Conservation (phyloP, 192 early-diverging fungal genomes). For the Rhizophagus prolifer region DNA sequence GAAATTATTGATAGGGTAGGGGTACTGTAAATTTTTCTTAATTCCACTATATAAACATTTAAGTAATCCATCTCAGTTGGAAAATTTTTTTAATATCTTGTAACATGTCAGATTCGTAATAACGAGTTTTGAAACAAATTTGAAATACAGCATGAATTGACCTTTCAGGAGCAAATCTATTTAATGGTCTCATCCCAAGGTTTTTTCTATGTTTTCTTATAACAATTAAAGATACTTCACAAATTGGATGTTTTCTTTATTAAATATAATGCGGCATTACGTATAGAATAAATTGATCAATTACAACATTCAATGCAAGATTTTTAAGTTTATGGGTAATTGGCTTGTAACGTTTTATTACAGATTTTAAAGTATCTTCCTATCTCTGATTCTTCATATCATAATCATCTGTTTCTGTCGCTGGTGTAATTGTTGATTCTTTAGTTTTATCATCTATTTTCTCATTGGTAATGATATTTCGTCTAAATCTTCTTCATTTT, state of each 20-base stretch:
- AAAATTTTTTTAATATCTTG: slow-evolving; percentile 7
- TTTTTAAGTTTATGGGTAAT: slow-evolving; percentile 52
- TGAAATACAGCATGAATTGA: slow-evolving; percentile 42
- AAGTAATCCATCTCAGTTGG: slow-evolving; percentile 62
- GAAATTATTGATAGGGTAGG: slow-evolving; percentile 27
- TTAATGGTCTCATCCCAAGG: slow-evolving; percentile 27
- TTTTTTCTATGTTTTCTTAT: slow-evolving; percentile 19
- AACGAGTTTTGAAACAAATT: slow-evolving; percentile 38
- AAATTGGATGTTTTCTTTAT: slow-evolving; percentile 20
- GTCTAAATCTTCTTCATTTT: too few species aligned
- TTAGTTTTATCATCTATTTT: too few species aligned
- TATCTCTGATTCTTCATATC: neutral
- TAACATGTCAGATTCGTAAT: slow-evolving; percentile 53
- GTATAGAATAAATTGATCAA: slow-evolving; percentile 59
- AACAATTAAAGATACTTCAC: slow-evolving; percentile 31
- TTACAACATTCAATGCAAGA: slow-evolving; percentile 62
- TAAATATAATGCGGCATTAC: slow-evolving; percentile 51
- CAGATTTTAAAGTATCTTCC: neutral
- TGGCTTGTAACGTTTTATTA: slow-evolving; percentile 28
- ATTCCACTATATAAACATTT: slow-evolving; percentile 55
- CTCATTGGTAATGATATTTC: neutral
- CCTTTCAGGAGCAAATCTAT: slow-evolving; percentile 31
- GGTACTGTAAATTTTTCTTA: slow-evolving; percentile 46
- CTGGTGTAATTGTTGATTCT: neutral
- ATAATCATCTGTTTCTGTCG: neutral